Base-by-base conservation (phyloP, 176 grass and related monocot genomes). In the Raddia distichophylla region DNA sequence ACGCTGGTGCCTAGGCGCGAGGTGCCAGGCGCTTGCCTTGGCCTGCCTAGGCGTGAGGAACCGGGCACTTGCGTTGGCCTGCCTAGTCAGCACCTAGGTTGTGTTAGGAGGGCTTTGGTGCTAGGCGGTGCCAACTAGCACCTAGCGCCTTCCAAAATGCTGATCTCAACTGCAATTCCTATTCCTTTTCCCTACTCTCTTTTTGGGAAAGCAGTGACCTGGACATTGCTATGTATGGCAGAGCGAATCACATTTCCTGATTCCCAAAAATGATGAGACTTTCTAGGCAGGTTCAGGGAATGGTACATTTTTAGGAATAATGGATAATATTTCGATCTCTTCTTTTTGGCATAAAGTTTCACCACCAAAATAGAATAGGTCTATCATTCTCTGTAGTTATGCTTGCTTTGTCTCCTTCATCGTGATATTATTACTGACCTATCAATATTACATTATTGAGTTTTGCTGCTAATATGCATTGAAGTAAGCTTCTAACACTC, bases 241-340 rank as follows among this genome's bases (percentile, higher is more conserved):
- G 80, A 64, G 69, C 51, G 1, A 66, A 67, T 32, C 44, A 5
- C 47, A 50, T 84, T 56, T 55, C 82, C 20, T 18, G 48, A 60
- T 59, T 84, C 10, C 8, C 62, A 49, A 35, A 70, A 63, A 37
- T 19, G 55, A 59, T 14, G 74, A 48, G 40, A 68, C 11, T 76
- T 58, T 10, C 22, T 17, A 66, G 45, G 57, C 5, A 73, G 7
- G 33, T 73, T 73, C 51, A 47, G 20, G 66, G 53, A 52, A 37
- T 44, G 35, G 11, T 20, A 60, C 18, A 60, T 67, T 68, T 67
- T 68, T 51, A 50, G 22, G 17, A 76, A 59, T 59, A 52, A 40
- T 42, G n/a, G 40, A 6, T 73, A 52, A 73, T 55, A 12, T 64
- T 42, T 64, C 33, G 65, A 50, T 54, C 7, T 32, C 18, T 61